Evolutionary conservation across 768 basidiomycete genomes (phyloP).

Genomic region (Lactifluus volemus): DNA sequence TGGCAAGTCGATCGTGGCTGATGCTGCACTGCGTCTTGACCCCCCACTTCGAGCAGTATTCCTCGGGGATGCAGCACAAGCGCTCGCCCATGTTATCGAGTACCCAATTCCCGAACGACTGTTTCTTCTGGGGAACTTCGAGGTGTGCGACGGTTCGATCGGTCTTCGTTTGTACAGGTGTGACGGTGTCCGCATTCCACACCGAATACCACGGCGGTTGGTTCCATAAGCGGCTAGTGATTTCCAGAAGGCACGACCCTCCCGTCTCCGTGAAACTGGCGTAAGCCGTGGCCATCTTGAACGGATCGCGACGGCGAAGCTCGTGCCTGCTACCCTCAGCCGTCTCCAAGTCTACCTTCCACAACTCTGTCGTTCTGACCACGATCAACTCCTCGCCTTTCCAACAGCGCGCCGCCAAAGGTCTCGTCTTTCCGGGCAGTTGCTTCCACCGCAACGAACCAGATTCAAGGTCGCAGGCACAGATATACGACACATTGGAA

Average conservation of each 20-base stretch:
- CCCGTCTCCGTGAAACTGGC: neutral
- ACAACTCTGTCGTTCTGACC: constrained; percentile 8
- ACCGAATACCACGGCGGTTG: constrained; percentile 5
- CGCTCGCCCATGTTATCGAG: constrained; percentile 10
- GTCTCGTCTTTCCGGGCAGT: constrained; percentile 4
- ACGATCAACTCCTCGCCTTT: constrained; percentile 4
- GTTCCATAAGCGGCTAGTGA: constrained; percentile 10
- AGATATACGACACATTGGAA: constrained; percentile 2
- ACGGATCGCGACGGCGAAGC: constrained; percentile 6
- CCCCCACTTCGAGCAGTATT: constrained; percentile 9
- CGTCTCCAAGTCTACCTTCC: constrained; percentile 6
- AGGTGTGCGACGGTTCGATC: constrained; percentile 1
- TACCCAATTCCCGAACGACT: constrained; percentile 7
- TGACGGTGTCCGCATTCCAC: constrained; percentile 2
- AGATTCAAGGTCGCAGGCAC: constrained; percentile 7
- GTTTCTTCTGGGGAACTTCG: neutral
- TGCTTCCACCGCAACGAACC: constrained; percentile 10
- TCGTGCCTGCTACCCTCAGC: neutral
- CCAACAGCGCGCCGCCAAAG: constrained; percentile 2
- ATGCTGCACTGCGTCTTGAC: neutral
- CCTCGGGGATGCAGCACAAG: constrained; percentile 12
- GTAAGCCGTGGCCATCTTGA: constrained; percentile 9
- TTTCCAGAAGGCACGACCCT: constrained; percentile 1
- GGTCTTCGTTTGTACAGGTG: neutral
- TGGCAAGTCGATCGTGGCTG: neutral